Evolutionary conservation across 2,329 filamentous ascomycete genomes (phyloP).

Genomic region (Trichoderma arundinaceum): DNA sequence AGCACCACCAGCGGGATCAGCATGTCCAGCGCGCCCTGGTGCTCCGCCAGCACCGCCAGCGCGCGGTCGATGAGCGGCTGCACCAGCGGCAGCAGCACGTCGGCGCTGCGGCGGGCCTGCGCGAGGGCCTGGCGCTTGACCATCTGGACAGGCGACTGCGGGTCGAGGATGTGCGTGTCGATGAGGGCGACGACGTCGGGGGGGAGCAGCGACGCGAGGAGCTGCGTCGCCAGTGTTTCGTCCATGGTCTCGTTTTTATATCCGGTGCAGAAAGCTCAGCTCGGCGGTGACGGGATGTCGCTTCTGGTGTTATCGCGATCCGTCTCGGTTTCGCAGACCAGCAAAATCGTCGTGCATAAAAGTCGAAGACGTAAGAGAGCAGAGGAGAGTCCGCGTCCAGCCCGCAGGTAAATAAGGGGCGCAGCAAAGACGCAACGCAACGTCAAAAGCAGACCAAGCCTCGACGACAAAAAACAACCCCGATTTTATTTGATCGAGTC

Average conservation of each 20-base stretch:
- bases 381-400: too few species aligned
- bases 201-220: conserved; percentile 52
- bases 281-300: neutral
- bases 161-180: conserved; percentile 55
- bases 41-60: conserved; percentile 43
- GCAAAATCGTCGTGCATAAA: too few species aligned
- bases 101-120: conserved; percentile 41
- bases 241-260: conserved; percentile 38
- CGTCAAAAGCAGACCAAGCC: too few species aligned
- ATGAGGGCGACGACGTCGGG: conserved; percentile 52
- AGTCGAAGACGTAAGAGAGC: too few species aligned
- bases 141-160: conserved; percentile 52
- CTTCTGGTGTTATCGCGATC: neutral
- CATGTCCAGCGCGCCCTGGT: conserved; percentile 44
- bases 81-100: conserved; percentile 49
- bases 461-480: too few species aligned
- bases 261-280: too few species aligned
- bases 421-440: too few species aligned
- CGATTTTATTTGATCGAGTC: too few species aligned
- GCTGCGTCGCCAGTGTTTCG: conserved; percentile 41
- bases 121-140: conserved; percentile 45
- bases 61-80: conserved; percentile 51
- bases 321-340: too few species aligned
- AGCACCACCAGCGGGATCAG: conserved; percentile 44
- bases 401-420: too few species aligned